phyloP scores from a whole-genome alignment of 768 basidiomycete species.

The Termitomyces sp. region DNA sequence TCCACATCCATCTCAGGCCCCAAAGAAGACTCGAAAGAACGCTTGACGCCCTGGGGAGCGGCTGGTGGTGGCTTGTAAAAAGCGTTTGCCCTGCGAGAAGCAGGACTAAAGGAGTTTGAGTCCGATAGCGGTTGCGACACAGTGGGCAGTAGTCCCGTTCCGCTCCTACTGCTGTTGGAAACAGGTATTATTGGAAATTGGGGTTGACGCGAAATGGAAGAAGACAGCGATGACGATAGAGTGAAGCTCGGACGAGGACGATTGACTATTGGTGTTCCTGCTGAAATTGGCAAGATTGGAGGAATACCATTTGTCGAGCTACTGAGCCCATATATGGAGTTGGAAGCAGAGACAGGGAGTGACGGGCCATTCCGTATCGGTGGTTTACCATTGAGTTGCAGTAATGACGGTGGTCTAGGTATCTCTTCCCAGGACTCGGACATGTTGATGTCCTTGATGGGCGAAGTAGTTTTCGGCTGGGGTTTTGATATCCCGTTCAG shows the following conservation, averaged over 20 bases:
- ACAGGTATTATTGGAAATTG: neutral
- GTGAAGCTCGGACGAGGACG: constrained; percentile 25
- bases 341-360: constrained; percentile 12
- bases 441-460: constrained; percentile 25
- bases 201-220: constrained; percentile 3
- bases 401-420: constrained; percentile 12
- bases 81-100: constrained; percentile 54
- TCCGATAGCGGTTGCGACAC: neutral
- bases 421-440: constrained; percentile 67
- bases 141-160: neutral
- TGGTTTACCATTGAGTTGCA: constrained; percentile 7
- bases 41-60: constrained; percentile 26
- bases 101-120: constrained; percentile 34
- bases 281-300: constrained; percentile 12
- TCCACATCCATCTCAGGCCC: constrained; percentile 3
- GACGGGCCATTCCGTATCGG: neutral
- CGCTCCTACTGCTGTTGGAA: neutral
- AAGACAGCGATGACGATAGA: constrained; percentile 8
- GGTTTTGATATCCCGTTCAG: constrained; percentile 9
- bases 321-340: constrained; percentile 11
- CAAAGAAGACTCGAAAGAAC: constrained; percentile 18
- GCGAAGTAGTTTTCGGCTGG: constrained; percentile 1
- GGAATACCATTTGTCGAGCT: constrained; percentile 19
- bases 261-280: neutral
- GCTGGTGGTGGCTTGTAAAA: constrained; percentile 53